A percentile compares a stretch with the other conserved stretches of the same genome.
These are phyloP conservation scores for Clonostachys solani DNA, from an alignment of 2,329 filamentous ascomycete genomes.

Conservation along the genomic window DNA sequence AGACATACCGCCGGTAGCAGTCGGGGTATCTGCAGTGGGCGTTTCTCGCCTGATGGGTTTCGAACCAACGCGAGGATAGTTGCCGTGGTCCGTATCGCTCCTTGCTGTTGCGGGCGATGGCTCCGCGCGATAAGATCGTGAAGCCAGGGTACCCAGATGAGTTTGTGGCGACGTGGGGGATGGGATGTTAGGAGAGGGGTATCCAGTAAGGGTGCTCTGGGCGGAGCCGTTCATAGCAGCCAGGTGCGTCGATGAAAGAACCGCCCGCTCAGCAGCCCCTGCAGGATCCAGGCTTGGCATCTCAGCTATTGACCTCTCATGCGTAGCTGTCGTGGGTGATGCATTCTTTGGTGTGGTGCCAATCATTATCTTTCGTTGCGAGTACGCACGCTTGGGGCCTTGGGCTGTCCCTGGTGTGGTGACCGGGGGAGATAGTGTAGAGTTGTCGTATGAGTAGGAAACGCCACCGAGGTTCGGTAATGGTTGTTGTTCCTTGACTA, in stretches of 20 bases:
- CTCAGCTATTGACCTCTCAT: conserved; percentile 61
- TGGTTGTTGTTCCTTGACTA: conserved; percentile 90
- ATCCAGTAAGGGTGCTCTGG: conserved; percentile 49
- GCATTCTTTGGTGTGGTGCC: conserved; percentile 70
- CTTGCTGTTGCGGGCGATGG: conserved; percentile 31
- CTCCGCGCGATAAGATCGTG: conserved; percentile 56
- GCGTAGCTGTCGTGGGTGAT: conserved; percentile 69
- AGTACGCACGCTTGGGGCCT: conserved; percentile 67
- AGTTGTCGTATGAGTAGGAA: conserved; percentile 47
- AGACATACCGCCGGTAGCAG: conserved; percentile 43
- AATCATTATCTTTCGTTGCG: conserved; percentile 70
- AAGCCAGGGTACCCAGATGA: conserved; percentile 49
- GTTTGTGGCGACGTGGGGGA: conserved; percentile 66
- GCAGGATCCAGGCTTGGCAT: conserved; percentile 61
- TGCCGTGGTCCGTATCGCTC: conserved; percentile 11
- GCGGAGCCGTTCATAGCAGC: conserved; percentile 63
- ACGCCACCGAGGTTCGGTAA: conserved; percentile 52
- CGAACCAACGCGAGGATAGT: conserved; percentile 12
- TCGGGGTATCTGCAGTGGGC: conserved; percentile 56
- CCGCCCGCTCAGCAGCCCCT: conserved; percentile 62
- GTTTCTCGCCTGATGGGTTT: conserved; percentile 57
- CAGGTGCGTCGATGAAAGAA: conserved; percentile 64
- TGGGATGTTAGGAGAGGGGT: conserved; percentile 62
- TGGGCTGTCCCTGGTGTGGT: conserved; percentile 49
- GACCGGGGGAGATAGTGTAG: conserved; percentile 45